Conservation (phyloP, 1,284 basidiomycete genomes). For the Exsudoporus floridanus region DNA sequence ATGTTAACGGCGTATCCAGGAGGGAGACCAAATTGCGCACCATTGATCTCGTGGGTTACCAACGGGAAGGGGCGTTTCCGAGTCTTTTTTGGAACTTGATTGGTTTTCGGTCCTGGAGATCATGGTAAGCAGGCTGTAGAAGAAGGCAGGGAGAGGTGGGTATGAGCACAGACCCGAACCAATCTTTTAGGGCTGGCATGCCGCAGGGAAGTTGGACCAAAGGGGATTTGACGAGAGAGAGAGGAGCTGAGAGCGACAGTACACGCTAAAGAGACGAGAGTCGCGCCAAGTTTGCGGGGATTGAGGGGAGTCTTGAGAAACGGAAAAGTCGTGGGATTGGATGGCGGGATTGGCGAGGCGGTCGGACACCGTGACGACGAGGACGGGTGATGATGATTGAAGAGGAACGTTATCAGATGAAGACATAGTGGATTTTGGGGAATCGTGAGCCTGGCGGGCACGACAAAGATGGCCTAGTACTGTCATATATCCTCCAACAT, state of each 20-base stretch:
- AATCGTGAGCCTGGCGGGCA: no score
- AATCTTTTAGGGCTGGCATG: no score
- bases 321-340: constrained; percentile 8
- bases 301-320: constrained; percentile 6
- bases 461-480: no score
- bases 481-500: constrained; percentile 62
- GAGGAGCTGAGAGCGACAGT: no score
- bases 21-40: constrained; percentile 61
- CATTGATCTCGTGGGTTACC: constrained; percentile 65
- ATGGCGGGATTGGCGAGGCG: constrained; percentile 23
- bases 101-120: constrained; percentile 55
- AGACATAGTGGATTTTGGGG: constrained; percentile 36
- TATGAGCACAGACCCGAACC: no score
- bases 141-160: not conserved
- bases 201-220: no score
- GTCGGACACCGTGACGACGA: constrained; percentile 23
- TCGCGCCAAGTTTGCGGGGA: not conserved
- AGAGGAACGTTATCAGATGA: constrained; percentile 5
- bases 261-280: no score
- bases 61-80: constrained; percentile 48
- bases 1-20: constrained; percentile 51
- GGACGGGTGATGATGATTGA: constrained; percentile 18
- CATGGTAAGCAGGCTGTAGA: constrained; percentile 17
- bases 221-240: no score
- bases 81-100: constrained; percentile 61